Conservation (phyloP, 805 yeast genomes). For the Metschnikowia gruessii region DNA sequence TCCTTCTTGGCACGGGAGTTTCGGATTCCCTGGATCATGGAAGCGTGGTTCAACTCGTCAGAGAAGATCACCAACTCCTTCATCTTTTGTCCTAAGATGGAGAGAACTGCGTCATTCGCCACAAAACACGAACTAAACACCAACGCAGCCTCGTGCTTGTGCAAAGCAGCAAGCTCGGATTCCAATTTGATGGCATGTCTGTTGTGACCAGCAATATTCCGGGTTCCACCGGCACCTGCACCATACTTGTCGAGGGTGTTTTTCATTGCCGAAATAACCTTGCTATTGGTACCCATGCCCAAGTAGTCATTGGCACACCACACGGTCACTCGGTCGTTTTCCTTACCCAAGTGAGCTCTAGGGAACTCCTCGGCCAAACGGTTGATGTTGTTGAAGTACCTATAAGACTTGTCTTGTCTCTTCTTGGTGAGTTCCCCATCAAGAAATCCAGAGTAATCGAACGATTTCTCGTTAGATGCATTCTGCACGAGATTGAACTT, state of each 20-base stretch:
- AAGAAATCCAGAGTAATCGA: constrained; percentile 72
- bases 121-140: constrained; percentile 96
- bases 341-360: constrained; percentile 74
- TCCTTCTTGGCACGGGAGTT: constrained; percentile 88
- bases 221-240: constrained; percentile 98
- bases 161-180: constrained; percentile 81
- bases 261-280: constrained; percentile 74
- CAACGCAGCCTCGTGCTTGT: constrained; percentile 91
- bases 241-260: constrained; percentile 84
- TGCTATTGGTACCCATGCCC: constrained; percentile 85
- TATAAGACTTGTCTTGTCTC: constrained; percentile 85
- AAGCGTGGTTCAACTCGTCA: constrained; percentile 93
- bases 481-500: constrained; percentile 23
- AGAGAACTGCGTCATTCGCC: constrained; percentile 92
- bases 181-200: constrained; percentile 84
- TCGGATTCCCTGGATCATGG: constrained; percentile 94
- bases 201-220: constrained; percentile 98
- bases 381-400: constrained; percentile 96
- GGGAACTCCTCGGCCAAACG: constrained; percentile 94
- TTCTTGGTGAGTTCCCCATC: constrained; percentile 66
- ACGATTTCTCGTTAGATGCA: constrained; percentile 49
- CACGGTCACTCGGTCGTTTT: constrained; percentile 85
- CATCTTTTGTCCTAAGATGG: constrained; percentile 86
- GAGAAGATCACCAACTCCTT: constrained; percentile 88
- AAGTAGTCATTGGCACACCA: constrained; percentile 99